Conservation (phyloP, 805 yeast genomes). For the Metschnikowia dekortorum region DNA sequence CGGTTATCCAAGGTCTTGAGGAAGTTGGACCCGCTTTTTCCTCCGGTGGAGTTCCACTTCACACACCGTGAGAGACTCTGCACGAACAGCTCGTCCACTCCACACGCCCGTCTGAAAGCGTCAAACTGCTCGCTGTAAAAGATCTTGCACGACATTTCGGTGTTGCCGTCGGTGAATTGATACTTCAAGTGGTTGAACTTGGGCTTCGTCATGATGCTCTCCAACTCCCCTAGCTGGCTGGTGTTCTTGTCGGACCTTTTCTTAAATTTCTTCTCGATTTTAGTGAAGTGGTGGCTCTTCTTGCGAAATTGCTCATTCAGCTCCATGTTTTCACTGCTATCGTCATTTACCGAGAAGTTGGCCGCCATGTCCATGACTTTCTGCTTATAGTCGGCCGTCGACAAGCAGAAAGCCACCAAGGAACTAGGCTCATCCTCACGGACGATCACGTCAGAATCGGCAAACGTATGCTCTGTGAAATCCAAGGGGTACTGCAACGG, state of each 20-base stretch:
- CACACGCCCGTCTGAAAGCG: slow-evolving; percentile 84
- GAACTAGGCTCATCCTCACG: slow-evolving; percentile 97
- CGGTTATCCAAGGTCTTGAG: slow-evolving; percentile 88
- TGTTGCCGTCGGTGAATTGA: slow-evolving; percentile 82
- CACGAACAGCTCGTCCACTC: slow-evolving; percentile 66
- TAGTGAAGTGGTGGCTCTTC: slow-evolving; percentile 34
- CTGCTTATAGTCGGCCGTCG: slow-evolving; percentile 74
- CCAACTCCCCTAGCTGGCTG: slow-evolving; percentile 39
- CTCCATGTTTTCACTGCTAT: slow-evolving; percentile 20
- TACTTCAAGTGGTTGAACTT: slow-evolving; percentile 89
- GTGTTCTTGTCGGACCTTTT: slow-evolving; percentile 23
- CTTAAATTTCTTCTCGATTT: slow-evolving; percentile 40
- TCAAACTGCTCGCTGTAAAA: slow-evolving; percentile 96
- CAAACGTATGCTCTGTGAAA: slow-evolving; percentile 84
- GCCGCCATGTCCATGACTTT: slow-evolving; percentile 44
- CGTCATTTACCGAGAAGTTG: slow-evolving; percentile 9
- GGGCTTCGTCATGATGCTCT: slow-evolving; percentile 68
- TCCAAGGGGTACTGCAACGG: slow-evolving; percentile 80
- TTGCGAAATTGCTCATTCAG: slow-evolving; percentile 27
- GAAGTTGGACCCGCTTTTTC: slow-evolving; percentile 93
- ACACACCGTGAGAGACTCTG: slow-evolving; percentile 91
- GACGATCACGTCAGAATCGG: slow-evolving; percentile 88
- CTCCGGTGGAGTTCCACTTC: slow-evolving; percentile 95
- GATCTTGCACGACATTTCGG: slow-evolving; percentile 84
- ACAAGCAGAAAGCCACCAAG: slow-evolving; percentile 85